Conservation (phyloP, 805 yeast species). For the Myxozyma mucilagina region DNA sequence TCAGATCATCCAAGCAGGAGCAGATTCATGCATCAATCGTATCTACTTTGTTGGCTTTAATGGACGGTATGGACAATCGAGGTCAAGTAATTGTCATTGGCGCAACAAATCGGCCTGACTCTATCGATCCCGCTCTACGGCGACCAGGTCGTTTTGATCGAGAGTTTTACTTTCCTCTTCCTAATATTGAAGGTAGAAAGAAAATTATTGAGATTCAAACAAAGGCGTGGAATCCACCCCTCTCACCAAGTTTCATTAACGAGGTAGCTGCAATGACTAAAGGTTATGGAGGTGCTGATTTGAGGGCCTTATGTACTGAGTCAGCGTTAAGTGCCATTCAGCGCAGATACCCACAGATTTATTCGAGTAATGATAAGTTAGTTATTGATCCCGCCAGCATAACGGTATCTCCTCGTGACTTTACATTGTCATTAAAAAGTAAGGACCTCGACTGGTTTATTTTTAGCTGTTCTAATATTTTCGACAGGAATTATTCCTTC, state of each 20-base stretch:
- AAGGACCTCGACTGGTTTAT: background rate
- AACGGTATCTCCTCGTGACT: conserved; percentile 76
- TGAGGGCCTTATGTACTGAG: conserved; percentile 91
- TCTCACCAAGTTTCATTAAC: conserved; percentile 56
- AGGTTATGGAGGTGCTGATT: conserved; percentile 98
- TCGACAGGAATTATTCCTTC: conserved; percentile 73
- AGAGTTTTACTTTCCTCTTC: conserved; percentile 93
- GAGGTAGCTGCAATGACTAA: conserved; percentile 79
- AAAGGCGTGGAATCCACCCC: conserved; percentile 79
- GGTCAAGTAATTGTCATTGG: conserved; percentile 98
- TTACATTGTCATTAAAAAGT: conserved; percentile 75
- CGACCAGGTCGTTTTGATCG: conserved; percentile 97
- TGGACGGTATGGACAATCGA: conserved; percentile 99
- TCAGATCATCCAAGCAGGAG: conserved; percentile 94
- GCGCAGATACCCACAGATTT: conserved; percentile 90
- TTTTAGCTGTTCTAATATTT: background rate
- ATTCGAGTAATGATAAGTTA: conserved; percentile 70
- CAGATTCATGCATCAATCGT: conserved; percentile 98
- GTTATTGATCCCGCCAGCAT: conserved; percentile 70
- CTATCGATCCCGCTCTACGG: conserved; percentile 96
- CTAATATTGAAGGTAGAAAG: conserved; percentile 74
- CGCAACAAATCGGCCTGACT: conserved; percentile 96
- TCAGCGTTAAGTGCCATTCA: conserved; percentile 92
- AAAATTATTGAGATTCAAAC: conserved; percentile 85
- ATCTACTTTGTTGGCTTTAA: conserved; percentile 86